These are phyloP conservation scores for Paramecium sexaurelia DNA, from an alignment of 73 alveolate genomes.

Conservation along the genomic window DNA sequence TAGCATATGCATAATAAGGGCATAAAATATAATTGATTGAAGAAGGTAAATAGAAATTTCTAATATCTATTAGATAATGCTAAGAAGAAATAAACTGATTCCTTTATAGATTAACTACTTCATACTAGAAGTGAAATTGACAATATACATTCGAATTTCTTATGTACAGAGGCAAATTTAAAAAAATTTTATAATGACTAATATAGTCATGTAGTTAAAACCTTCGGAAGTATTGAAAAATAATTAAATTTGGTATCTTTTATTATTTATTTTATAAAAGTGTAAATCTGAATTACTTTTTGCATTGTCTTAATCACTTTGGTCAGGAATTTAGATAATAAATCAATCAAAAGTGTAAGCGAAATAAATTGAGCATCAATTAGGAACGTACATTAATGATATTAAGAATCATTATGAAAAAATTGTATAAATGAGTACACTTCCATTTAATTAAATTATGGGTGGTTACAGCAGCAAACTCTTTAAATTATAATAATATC, in stretches of 20 bases:
- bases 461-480: slow-evolving; percentile 47
- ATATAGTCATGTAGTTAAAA: neutral
- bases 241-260: neutral
- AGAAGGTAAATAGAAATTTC: neutral
- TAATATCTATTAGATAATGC: neutral
- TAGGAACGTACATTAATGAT: neutral
- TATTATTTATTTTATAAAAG: neutral
- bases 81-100: slow-evolving; percentile 23
- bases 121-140: neutral
- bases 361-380: slow-evolving; percentile 22
- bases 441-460: slow-evolving; percentile 32
- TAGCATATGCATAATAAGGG: slow-evolving; percentile 22
- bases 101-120: neutral
- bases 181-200: neutral
- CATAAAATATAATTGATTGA: neutral
- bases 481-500: neutral
- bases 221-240: slow-evolving; percentile 8
- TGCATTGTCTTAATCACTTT: neutral
- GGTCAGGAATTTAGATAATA: neutral
- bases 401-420: neutral
- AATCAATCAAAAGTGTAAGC: neutral
- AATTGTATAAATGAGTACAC: neutral
- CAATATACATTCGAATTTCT: neutral
- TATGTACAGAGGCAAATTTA: neutral
- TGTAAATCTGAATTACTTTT: neutral